Base-by-base conservation (phyloP, 495 filamentous ascomycete species). In the Daldinia loculata region DNA sequence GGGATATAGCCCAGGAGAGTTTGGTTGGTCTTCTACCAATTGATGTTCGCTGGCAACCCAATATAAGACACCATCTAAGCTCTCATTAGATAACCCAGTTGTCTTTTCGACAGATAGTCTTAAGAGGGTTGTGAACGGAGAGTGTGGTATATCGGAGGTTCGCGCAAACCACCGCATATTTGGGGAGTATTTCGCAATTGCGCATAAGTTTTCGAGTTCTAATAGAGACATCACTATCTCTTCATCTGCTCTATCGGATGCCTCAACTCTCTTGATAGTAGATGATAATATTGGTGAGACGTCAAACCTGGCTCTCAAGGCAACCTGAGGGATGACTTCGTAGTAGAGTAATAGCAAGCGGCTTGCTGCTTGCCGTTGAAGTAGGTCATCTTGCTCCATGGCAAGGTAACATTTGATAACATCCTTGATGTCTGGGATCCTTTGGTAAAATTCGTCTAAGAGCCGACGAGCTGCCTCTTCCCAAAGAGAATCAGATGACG, bases 261-360 rank as follows among this genome's bases (percentile, higher is more conserved):
- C 55, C 50, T 77, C 73, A 6, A 75, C 68, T 45, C 52, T 74
- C 32, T 72, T 81, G 48, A 97, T 79, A 6, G 88, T 84, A 56
- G 88, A 84, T 15, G 91, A 86, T n/a, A 98, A 80, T 15, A 91
- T 81, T 5, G 89, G 78, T 0, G 93, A 93, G 15, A 95, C 90
- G 77, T 98, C 96, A 69, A 97, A 93, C 57, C 88, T 93, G 57
- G 94, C 92, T 63, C 89, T 89, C 30, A 96, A 80, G 0, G 93
- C 93, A 19, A 93, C 79, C 72, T 93, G 89, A 2, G 95, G 93
- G 26, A 93, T 81, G 2, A 93, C 85, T 71, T 93, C 87, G 75
- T 94, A 97, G 77, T 92, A 98, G 32, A 90, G 84, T 27, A 87
- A 83, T 34, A 98, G 80, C 34, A 98, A 78, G 63, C 90, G 89